Percentiles rank a stretch among this genome's conserved stretches.
These are phyloP conservation scores for Yamadazyma aaseri DNA, from an alignment of 1,139 yeast species.

Conservation along the genomic window DNA sequence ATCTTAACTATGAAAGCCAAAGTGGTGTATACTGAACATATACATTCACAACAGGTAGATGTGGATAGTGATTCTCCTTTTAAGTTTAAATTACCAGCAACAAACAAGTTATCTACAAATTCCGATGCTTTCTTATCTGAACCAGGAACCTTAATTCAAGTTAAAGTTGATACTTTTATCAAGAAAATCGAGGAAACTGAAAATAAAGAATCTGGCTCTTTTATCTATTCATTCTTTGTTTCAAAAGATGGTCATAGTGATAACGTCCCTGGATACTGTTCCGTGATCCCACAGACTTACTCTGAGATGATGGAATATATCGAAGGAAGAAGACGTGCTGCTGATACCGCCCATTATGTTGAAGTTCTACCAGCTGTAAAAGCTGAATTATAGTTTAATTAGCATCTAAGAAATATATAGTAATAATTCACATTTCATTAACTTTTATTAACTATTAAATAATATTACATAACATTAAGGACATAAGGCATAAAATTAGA, in stretches of 20 bases:
- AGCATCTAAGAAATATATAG: not conserved
- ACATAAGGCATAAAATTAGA: constrained; percentile 3
- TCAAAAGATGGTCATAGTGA: constrained; percentile 47
- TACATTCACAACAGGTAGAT: constrained; percentile 33
- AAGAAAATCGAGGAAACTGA: constrained; percentile 61
- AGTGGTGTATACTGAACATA: constrained; percentile 80
- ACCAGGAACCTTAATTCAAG: constrained; percentile 89
- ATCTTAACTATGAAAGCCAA: constrained; percentile 79
- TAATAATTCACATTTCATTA: not conserved
- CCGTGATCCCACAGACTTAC: constrained; percentile 84
- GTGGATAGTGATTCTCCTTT: constrained; percentile 39
- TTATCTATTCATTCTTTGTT: constrained; percentile 84
- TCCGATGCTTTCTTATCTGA: constrained; percentile 61
- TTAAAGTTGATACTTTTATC: constrained; percentile 80
- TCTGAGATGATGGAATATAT: constrained; percentile 90
- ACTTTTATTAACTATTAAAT: constrained; percentile 7
- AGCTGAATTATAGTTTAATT: constrained; percentile 6
- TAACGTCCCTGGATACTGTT: constrained; percentile 46
- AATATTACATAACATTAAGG: constrained; percentile 8
- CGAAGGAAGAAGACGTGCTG: constrained; percentile 87
- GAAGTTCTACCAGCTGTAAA: constrained; percentile 32
- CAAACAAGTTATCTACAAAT: constrained; percentile 52
- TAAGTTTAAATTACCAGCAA: constrained; percentile 54
- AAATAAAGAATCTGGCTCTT: constrained; percentile 75
- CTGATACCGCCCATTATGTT: constrained; percentile 73